Conservation (phyloP, 1,284 basidiomycete species). For the Rhodotorula sp. region DNA sequence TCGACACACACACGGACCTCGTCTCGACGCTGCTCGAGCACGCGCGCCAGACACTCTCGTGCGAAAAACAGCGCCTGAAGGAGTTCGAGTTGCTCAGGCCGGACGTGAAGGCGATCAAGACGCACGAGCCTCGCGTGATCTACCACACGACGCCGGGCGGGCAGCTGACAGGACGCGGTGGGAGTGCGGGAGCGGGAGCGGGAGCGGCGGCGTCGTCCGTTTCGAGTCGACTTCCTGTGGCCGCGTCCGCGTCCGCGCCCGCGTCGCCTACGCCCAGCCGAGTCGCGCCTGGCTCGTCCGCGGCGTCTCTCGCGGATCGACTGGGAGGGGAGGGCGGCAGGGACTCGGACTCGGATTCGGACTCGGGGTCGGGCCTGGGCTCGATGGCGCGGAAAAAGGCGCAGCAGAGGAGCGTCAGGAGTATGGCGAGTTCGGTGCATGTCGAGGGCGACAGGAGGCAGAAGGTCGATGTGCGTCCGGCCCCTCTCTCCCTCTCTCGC, state of each 20-base stretch:
- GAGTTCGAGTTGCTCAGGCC: constrained; percentile 79
- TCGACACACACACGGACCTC: constrained; percentile 81
- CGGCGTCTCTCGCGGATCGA: background rate
- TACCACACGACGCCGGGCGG: constrained; percentile 37
- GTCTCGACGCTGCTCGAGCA: constrained; percentile 83
- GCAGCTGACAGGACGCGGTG: background rate
- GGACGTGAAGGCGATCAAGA: constrained; percentile 65
- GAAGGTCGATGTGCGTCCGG: constrained; percentile 30
- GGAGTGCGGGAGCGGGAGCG: background rate
- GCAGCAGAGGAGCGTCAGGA: constrained; percentile 31
- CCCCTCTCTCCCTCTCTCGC: background rate
- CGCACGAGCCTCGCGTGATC: constrained; percentile 37
- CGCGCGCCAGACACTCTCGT: constrained; percentile 81
- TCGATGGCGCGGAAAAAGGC: constrained; percentile 21
- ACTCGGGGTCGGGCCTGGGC: no score
- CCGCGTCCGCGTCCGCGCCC: background rate
- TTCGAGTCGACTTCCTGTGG: background rate
- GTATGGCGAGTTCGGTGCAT: constrained; percentile 39
- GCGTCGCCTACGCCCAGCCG: background rate
- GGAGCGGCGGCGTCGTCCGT: background rate
- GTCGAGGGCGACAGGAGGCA: constrained; percentile 35
- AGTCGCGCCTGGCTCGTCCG: background rate
- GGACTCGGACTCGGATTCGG: constrained; percentile 9
- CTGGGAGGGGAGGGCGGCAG: background rate
- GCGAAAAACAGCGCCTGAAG: constrained; percentile 78